phyloP scores from a whole-genome alignment of 2,329 filamentous ascomycete species.

The Calonectria ilicicola region DNA sequence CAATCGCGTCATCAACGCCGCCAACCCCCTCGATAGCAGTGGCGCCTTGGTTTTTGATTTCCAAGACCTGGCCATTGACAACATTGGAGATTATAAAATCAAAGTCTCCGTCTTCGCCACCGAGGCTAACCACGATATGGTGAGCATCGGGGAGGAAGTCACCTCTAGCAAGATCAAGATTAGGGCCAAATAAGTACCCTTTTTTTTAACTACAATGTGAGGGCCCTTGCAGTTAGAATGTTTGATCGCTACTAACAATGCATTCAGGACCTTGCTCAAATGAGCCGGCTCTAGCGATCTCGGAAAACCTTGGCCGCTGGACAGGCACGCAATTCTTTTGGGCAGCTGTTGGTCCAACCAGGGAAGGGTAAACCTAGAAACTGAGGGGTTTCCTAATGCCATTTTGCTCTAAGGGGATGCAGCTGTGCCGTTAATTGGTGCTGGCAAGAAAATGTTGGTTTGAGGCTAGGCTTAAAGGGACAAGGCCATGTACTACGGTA shows the following conservation, averaged over 20 bases:
- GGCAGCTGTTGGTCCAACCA: neutral
- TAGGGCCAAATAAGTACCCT: neutral
- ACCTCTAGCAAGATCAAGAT: neutral
- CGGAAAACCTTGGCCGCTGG: neutral
- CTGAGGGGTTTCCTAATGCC: neutral
- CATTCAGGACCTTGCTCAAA: neutral
- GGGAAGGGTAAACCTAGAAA: neutral
- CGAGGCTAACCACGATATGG: neutral
- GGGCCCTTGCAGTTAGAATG: neutral
- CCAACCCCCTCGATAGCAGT: neutral
- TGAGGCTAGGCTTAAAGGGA: neutral
- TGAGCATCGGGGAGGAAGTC: neutral
- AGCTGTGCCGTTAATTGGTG: neutral
- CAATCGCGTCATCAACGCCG: too few relatives aligned
- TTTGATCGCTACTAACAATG: neutral
- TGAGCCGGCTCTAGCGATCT: neutral
- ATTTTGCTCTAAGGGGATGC: neutral
- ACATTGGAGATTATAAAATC: neutral
- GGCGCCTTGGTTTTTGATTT: neutral
- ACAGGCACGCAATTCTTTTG: neutral
- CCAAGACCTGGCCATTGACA: neutral
- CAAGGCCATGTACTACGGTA: neutral
- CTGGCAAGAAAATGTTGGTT: neutral
- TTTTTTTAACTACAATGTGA: neutral
- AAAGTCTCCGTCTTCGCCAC: neutral